Evolutionary conservation across 768 basidiomycete genomes (phyloP).

Genomic region (Strobilomyces dryophilus): DNA sequence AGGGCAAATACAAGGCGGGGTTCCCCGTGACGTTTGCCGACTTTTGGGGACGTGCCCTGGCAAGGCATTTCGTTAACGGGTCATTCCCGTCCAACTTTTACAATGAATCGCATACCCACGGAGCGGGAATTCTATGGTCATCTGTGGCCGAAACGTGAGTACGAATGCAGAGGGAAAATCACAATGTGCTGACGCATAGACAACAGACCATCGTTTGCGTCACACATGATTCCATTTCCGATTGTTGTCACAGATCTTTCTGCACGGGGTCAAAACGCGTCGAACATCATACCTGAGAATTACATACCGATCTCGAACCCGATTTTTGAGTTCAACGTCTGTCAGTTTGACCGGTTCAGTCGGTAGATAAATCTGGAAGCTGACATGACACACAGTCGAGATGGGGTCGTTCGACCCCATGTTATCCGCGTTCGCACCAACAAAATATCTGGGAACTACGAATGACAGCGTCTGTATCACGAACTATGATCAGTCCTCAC

Average conservation of each 20-base stretch:
- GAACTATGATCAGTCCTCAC: constrained; percentile 33
- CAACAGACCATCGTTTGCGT: constrained; percentile 30
- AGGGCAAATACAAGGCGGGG: constrained; percentile 30
- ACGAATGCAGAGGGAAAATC: not conserved
- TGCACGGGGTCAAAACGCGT: constrained; percentile 24
- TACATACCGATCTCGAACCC: constrained; percentile 30
- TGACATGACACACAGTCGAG: constrained; percentile 28
- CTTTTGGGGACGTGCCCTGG: constrained; percentile 24
- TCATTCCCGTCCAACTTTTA: constrained; percentile 32
- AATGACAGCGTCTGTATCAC: constrained; percentile 31
- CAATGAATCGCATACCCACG: constrained; percentile 28
- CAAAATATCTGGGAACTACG: constrained; percentile 42
- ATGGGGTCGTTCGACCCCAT: constrained; percentile 41
- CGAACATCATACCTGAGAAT: constrained; percentile 18
- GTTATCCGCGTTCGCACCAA: constrained; percentile 42
- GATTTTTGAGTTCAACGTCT: constrained; percentile 35
- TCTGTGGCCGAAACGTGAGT: constrained; percentile 32
- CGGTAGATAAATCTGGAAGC: not conserved
- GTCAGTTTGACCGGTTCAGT: constrained; percentile 12
- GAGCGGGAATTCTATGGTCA: constrained; percentile 34
- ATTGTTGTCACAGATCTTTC: constrained; percentile 31
- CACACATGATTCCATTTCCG: constrained; percentile 37
- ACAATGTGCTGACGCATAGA: not conserved
- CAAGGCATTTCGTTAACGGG: constrained; percentile 38
- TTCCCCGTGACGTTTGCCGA: constrained; percentile 30